Base-by-base conservation (phyloP, 768 basidiomycete genomes). In the Leucosporidium creatinivorum region DNA sequence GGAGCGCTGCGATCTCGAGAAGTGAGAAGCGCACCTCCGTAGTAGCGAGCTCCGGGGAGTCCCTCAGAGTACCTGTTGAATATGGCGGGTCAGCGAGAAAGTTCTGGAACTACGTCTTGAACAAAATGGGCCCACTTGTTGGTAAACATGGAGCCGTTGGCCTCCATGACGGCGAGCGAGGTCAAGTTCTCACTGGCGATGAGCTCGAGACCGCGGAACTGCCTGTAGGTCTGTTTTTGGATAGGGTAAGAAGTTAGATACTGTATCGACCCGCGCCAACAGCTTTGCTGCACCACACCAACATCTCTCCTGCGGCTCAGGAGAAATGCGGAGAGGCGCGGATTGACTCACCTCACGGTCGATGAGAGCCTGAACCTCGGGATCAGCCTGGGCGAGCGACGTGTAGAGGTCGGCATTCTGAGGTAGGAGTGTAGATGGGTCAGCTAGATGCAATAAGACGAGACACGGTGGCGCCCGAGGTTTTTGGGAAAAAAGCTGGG, bases 111-210 rank as follows among this genome's bases (percentile, higher is more conserved):
- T 21, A 13, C 6, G 3, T 36, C 19, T n/a, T 33, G 33, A 33
- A 33, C 8, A 44, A 13, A 44, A 2, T 44, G 39, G 15, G 39
- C 39, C 8, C 23, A 96, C 81, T 97, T 98, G 86, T 96, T 96
- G 78, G 94, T 97, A 77, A 98, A 80, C 78, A 99, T 93, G 63
- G 94, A 97, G 59, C 96, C 96, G 80, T 97, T 97, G 71, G 93
- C 94, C 80, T 98, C 90, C 88, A 98, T 93, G 61, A 90, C 87
- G 30, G 94, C 92, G 75, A 86, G 84, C 75, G 91, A 92, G 67
- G 96, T 98, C 84, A 99, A 81, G 82, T 98, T 98, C 94, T 98
- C 96, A 67, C 94, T 97, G 62, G 96, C 96, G 77, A 99, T 98
- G 78, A 99, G 88, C 81, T 98, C 96, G 69, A 99, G 86, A 65